Base-by-base conservation (phyloP, 2,329 filamentous ascomycete genomes). In the Triangularia setosa region DNA sequence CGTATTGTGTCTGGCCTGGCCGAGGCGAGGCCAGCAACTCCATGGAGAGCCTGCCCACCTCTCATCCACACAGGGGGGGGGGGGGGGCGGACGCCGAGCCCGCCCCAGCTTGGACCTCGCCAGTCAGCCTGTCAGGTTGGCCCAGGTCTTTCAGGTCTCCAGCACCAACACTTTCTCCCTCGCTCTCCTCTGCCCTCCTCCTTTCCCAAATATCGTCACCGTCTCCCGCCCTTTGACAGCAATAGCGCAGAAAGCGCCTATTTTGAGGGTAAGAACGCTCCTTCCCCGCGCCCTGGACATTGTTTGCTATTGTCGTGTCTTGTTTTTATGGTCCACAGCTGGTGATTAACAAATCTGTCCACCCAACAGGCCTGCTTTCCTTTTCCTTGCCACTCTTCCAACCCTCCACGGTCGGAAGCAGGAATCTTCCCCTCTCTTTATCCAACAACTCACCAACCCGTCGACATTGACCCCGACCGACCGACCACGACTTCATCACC, bases 251-350 rank as follows among this genome's bases (percentile, higher is more conserved):
- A 63, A 52, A 63, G 52, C 33, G 57, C 12, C 61, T 55, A 25
- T 55, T 62, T 52, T 60, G 61, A 68, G 63, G 67, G 63, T 68
- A 69, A 66, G 65, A 55, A 40, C n/a, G 18, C 40, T 28, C 25
- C 27, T 48, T 21, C 40, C 40, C 18, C 40, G n/a, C 4, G n/a
- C 55, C 35, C n/a, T n/a, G n/a, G n/a, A n/a, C 5, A 16, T 57
- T 35, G 21, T 54, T 28, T 54, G 24, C 21, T 48, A 33, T 62
- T 44, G 27, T 58, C 14, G 54, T 35, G 25, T 35, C 56, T 52
- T 62, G 33, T 54, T 30, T 30, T 21, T 23, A 40, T 65, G 33
- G 21, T 27, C 14, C n/a, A 28, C 18, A 40, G 11, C 21, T 48
- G 52, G 27, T 58, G 40, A 60, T 60, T 65, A 27, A 65, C 58